A percentile compares a stretch with the other conserved stretches of the same genome.
Conservation (phyloP, 106 monocot genomes). For the Alisma plantagoaquatica region DNA sequence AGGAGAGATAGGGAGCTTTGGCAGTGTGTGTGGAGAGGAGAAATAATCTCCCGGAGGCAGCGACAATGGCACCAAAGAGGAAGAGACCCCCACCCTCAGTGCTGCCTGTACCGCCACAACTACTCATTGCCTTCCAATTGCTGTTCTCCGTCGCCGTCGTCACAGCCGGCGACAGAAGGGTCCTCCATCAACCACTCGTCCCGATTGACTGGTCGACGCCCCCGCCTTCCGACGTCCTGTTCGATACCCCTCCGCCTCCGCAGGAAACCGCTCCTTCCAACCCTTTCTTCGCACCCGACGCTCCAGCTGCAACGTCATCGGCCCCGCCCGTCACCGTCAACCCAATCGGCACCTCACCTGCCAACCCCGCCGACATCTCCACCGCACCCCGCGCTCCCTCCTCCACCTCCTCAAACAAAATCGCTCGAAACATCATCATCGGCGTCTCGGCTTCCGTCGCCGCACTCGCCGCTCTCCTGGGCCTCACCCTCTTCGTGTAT, state of each 20-base stretch:
- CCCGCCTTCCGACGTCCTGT: constrained; percentile 13
- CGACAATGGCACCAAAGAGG: not conserved
- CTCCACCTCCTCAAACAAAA: too few species aligned
- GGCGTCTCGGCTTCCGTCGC: constrained; percentile 10
- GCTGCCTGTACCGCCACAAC: not conserved
- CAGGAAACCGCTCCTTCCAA: constrained; percentile 1
- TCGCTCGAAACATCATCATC: constrained; percentile 4
- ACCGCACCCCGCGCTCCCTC: not conserved
- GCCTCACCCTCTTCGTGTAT: constrained; percentile 13
- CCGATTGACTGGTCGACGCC: constrained; percentile 46
- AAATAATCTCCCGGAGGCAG: not conserved
- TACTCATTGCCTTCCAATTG: not conserved
- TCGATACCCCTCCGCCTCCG: too few species aligned
- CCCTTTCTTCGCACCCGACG: not conserved
- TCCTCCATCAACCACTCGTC: constrained; percentile 41
- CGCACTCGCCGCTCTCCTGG: constrained; percentile 2
- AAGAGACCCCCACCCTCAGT: not conserved
- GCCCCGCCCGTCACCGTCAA: not conserved
- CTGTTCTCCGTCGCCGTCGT: constrained; percentile 1
- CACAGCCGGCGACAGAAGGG: too few species aligned
- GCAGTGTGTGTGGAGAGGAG: too few species aligned
- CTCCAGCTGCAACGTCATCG: too few species aligned
- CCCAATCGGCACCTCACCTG: not conserved
- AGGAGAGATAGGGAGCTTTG: too few species aligned
- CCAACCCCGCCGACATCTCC: constrained; percentile 7